phyloP scores from a whole-genome alignment of 805 yeast species.

The Candida nonsorbophila region DNA sequence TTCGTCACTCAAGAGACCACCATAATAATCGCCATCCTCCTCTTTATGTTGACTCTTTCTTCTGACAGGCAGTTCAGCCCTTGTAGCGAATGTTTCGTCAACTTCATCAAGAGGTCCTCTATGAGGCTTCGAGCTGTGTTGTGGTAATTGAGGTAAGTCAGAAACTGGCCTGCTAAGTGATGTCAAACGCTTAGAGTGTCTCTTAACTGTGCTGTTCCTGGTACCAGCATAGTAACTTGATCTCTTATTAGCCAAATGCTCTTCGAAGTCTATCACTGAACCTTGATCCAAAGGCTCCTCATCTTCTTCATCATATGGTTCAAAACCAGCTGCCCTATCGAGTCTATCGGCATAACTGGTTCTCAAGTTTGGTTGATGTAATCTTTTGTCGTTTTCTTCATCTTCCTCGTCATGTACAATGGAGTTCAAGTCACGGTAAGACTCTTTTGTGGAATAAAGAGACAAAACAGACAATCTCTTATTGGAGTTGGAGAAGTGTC shows the following conservation, averaged over 20 bases:
- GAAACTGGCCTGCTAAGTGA: constrained; percentile 19
- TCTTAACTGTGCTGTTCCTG: constrained; percentile 13
- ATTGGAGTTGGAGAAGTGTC: constrained; percentile 54
- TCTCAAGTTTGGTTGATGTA: constrained; percentile 25
- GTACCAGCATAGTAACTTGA: constrained; percentile 31
- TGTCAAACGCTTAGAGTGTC: constrained; percentile 20
- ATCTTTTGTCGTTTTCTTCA: constrained; percentile 6
- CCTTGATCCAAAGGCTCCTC: constrained; percentile 30
- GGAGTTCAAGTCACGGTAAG: constrained; percentile 53
- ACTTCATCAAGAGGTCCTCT: constrained; percentile 4
- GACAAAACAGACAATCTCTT: constrained; percentile 71
- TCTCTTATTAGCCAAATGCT: constrained; percentile 33
- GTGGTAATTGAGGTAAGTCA: constrained; percentile 24
- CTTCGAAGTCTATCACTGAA: constrained; percentile 36
- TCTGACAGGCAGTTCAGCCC: constrained; percentile 17
- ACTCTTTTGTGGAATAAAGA: constrained; percentile 61
- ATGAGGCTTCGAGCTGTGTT: not conserved
- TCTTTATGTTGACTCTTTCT: constrained; percentile 11
- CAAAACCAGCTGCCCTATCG: constrained; percentile 29
- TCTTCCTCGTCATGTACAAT: constrained; percentile 20
- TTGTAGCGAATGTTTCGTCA: constrained; percentile 41
- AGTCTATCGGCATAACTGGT: constrained; percentile 41
- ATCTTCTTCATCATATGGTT: constrained; percentile 20
- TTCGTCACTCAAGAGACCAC: constrained; percentile 11
- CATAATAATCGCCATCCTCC: constrained; percentile 10